Evolutionary conservation across 768 basidiomycete species (phyloP), one percentile per base, ranked within the genome.

Genomic region (Kwoniella sp.): DNA sequence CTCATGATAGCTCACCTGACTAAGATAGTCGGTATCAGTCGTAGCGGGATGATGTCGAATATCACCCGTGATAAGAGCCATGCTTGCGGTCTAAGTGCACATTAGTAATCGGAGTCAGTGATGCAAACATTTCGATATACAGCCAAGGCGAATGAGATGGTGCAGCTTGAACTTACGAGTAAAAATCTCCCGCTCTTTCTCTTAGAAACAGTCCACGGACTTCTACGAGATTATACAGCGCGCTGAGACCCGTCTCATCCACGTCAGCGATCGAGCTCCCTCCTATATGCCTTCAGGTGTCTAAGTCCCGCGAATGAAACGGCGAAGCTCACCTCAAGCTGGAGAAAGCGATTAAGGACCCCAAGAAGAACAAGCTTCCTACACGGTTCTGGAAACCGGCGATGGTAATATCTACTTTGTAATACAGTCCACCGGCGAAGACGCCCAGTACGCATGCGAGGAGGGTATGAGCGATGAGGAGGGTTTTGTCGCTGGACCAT

Each of bases 301-400:
- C n/a, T n/a, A n/a, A n/a, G 13, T 44, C 40, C 17, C 17, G 40
- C 40, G 17, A 9, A 9, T n/a, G n/a, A 33, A 5, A 33, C 33
- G 33, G 33, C 13, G 19, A 36, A 27, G 15, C 72, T 58, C 50
- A 77, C 76, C 76, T 94, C 47, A 97, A 82, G 2, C 91, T 86
- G 0, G 91, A 92, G 80, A 97, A 96, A 0, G 94, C 91, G 53
- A 96, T 87, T 26, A 97, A 84, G 15, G 92, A 87, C 33, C 93
- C 93, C 72, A 96, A 77, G 86, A 98, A 98, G 84, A 98, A 96
- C 46, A 98, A 80, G 68, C 89, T 91, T 29, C 94, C 94, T n/a
- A 98, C 85, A 29, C 94, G 85, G 37, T 78, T 79, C 77, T 96
- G 93, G 84, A 96, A 96, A 1, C 93, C 93, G 25, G 92, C 90